phyloP scores from a whole-genome alignment of 176 grass and related monocot genomes.

The Cymbopogon citratus region DNA sequence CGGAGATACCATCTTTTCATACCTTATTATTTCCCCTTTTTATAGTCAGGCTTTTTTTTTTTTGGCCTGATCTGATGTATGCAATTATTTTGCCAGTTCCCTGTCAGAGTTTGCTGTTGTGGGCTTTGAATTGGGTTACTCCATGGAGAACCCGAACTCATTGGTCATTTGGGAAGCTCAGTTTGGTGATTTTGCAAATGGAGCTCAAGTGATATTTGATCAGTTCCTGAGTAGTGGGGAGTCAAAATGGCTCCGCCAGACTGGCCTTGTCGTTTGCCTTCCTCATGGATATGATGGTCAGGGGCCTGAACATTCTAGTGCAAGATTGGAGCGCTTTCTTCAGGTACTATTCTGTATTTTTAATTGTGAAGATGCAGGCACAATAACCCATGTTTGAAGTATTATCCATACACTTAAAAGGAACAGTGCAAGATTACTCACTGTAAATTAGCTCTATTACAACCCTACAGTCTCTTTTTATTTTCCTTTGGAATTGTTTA shows the following conservation, averaged over 20 bases:
- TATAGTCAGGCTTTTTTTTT: background rate
- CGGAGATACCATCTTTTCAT: background rate
- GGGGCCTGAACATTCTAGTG: constrained; percentile 97
- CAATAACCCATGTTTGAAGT: too few species aligned
- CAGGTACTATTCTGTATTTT: constrained; percentile 54
- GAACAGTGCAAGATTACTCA: background rate
- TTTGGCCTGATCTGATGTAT: constrained; percentile 18
- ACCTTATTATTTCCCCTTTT: background rate
- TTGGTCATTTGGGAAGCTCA: constrained; percentile 95
- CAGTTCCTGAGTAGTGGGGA: constrained; percentile 98
- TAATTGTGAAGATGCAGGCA: background rate
- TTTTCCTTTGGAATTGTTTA: background rate
- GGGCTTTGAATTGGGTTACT: constrained; percentile 97
- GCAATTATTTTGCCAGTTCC: constrained; percentile 60
- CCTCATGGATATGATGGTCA: constrained; percentile 98
- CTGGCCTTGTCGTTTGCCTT: constrained; percentile 75
- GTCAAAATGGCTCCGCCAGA: constrained; percentile 95
- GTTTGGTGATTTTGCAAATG: constrained; percentile 98
- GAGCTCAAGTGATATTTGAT: constrained; percentile 99
- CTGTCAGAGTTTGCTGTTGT: constrained; percentile 96
- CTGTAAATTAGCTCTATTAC: background rate
- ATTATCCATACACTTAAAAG: background rate
- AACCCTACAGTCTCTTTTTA: background rate
- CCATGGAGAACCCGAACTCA: constrained; percentile 98
- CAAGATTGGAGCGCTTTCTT: constrained; percentile 92